Evolutionary conservation across 306 rosid genomes (phyloP), one percentile per base, ranked within the genome.

Genomic region (Datisca glomerata): DNA sequence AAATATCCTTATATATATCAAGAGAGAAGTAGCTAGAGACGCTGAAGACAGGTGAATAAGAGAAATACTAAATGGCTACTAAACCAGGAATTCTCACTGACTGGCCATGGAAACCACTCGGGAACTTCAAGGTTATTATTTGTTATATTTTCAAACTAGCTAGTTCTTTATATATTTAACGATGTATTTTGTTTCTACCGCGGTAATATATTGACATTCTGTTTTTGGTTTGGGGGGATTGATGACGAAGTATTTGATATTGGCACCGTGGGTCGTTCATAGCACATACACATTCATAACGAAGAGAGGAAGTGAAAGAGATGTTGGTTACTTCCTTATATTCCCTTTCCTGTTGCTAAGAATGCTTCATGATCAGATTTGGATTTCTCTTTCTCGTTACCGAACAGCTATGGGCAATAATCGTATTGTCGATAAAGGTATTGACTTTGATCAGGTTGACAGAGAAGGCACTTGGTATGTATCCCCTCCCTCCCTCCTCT

Each of bases 71-170:
- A 36, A 76, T 76, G 85, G 85, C 85, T 19, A 57, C 85, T 20
- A 76, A 34, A 34, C 80, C 85, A 0, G 85, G 85, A 56, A 47
- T 76, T 38, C 80, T 76, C 47, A 65, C 76, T 8, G 76, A 76
- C 20, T 76, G 85, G 85, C 85, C 85, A 41, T 72, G 85, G 85
- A 76, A 61, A 42, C 66, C 71, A 11, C 71, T 76, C 11, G 76
- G 85, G 46, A 68, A 36, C 47, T 68, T 54, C 43, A 76, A 76
- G 85, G 82, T 74, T 17, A 6, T 5, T 46, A 6, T 19, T 12
- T 28, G 9, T 39, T 47, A 18, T n/a, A 6, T 0, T 21, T 15
- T 18, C 27, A 1, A 25, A 1, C 21, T 12, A 20, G 18, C 9
- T 33, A 7, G 6, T 0, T 8, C 7, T 49, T 4, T 21, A 12